Evolutionary conservation across 2,329 filamentous ascomycete species (phyloP).

Genomic region (Scytalidium sp.): DNA sequence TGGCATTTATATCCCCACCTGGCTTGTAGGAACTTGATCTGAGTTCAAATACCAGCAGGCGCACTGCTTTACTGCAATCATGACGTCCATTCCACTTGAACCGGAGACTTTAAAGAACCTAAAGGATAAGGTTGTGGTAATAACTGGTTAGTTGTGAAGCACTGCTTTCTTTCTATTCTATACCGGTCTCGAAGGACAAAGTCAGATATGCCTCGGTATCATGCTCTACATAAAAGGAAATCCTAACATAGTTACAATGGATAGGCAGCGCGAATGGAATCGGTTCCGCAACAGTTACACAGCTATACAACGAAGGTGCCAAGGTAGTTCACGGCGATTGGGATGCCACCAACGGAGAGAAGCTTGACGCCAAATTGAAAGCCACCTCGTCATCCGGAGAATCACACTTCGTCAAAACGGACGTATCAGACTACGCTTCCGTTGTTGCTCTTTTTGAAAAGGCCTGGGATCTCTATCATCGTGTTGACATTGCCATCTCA

Average conservation of each 20-base stretch:
- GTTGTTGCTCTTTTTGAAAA: constrained; percentile 48
- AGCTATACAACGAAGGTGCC: constrained; percentile 51
- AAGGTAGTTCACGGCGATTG: constrained; percentile 52
- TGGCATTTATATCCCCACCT: too few species aligned
- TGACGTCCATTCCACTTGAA: constrained; percentile 41
- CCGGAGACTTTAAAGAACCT: constrained; percentile 38
- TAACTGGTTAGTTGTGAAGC: constrained; percentile 39
- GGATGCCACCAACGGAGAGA: not conserved
- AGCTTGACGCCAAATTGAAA: constrained; percentile 34
- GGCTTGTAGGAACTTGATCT: too few species aligned
- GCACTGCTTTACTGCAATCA: constrained; percentile 23
- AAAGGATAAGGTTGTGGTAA: constrained; percentile 45
- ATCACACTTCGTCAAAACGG: constrained; percentile 38
- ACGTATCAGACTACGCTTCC: constrained; percentile 38
- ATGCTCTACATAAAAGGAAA: not conserved
- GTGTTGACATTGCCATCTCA: constrained; percentile 15
- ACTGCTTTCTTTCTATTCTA: not conserved
- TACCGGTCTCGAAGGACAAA: not conserved
- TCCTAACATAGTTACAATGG: not conserved
- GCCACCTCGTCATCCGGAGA: constrained; percentile 12
- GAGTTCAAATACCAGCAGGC: too few species aligned
- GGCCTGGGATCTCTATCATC: constrained; percentile 30
- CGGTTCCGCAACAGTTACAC: constrained; percentile 50
- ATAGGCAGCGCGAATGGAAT: constrained; percentile 56
- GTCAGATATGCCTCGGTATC: not conserved